A percentile compares a stretch with the other conserved stretches of the same genome.
Conservation (phyloP, 2,329 filamentous ascomycete species). For the Raffaelea arxii region DNA sequence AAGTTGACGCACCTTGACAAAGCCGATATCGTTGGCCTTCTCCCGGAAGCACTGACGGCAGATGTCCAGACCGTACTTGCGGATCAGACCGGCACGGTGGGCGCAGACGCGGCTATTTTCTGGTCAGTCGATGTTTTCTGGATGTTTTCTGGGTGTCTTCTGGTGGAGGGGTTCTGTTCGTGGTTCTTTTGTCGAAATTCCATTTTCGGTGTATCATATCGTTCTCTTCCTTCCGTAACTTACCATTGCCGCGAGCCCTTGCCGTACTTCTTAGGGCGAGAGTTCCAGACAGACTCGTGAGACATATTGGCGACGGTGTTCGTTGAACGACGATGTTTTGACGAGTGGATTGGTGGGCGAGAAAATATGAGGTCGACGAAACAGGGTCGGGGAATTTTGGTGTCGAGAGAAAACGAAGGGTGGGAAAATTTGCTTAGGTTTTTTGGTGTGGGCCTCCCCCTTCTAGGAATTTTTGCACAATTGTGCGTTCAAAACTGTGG, state of each 20-base stretch:
- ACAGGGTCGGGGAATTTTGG: no score
- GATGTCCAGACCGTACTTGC: conserved; percentile 96
- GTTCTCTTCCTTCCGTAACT: conserved; percentile 13
- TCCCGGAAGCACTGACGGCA: conserved; percentile 74
- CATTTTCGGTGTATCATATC: no score
- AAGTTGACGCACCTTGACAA: conserved; percentile 64
- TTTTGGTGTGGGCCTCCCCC: no score
- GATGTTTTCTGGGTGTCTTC: background rate
- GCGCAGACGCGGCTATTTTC: conserved; percentile 56
- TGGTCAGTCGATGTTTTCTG: background rate
- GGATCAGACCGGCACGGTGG: conserved; percentile 97
- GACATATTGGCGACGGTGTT: conserved; percentile 39
- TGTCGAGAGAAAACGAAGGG: background rate
- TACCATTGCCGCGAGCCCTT: conserved; percentile 94
- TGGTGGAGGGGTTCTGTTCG: no score
- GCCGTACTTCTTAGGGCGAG: conserved; percentile 92
- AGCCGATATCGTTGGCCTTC: conserved; percentile 63
- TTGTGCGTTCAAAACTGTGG: conserved; percentile 10
- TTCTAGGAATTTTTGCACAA: conserved; percentile 9
- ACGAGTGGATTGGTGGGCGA: background rate
- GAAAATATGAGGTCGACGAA: conserved; percentile 1
- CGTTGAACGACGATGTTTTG: background rate
- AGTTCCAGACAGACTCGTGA: conserved; percentile 98
- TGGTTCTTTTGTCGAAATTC: background rate
- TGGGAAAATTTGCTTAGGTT: conserved; percentile 6